A percentile compares a stretch with the other conserved stretches of the same genome.
Evolutionary conservation across 2,329 filamentous ascomycete species (phyloP).

Genomic region (Monilinia vaccinii-corymbosi): DNA sequence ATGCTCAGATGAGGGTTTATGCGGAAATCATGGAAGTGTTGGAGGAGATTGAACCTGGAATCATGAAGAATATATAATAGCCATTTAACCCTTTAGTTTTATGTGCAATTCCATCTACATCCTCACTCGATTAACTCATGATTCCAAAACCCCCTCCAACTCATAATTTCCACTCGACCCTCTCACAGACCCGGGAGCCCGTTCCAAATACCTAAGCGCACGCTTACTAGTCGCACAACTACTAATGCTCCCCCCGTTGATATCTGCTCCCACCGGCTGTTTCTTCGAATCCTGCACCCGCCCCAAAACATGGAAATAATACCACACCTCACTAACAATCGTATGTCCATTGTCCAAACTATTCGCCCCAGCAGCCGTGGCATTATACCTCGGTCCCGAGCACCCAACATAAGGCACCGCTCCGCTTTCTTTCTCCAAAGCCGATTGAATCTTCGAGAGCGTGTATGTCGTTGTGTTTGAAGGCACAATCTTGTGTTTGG

Average conservation of each 20-base stretch:
- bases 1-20: constrained; percentile 33
- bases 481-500: constrained; percentile 43
- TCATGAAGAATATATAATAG: constrained; percentile 22
- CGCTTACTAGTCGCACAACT: constrained; percentile 46
- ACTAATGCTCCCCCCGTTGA: constrained; percentile 40
- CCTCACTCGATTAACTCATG: not conserved
- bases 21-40: constrained; percentile 36
- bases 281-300: constrained; percentile 40
- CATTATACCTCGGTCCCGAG: constrained; percentile 49
- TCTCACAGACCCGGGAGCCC: constrained; percentile 27
- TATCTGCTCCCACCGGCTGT: constrained; percentile 25
- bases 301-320: constrained; percentile 53
- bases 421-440: constrained; percentile 42
- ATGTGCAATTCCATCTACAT: not conserved
- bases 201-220: constrained; percentile 47
- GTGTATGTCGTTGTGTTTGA: constrained; percentile 50
- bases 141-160: not conserved
- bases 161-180: not conserved
- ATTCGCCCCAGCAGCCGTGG: constrained; percentile 46
- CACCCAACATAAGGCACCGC: constrained; percentile 53
- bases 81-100: not conserved
- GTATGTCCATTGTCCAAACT: constrained; percentile 48
- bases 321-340: constrained; percentile 54
- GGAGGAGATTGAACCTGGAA: constrained; percentile 35
- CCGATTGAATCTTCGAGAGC: constrained; percentile 41